Evolutionary conservation across 441 rosid species (phyloP).

Genomic region (Corymbia calophylla): DNA sequence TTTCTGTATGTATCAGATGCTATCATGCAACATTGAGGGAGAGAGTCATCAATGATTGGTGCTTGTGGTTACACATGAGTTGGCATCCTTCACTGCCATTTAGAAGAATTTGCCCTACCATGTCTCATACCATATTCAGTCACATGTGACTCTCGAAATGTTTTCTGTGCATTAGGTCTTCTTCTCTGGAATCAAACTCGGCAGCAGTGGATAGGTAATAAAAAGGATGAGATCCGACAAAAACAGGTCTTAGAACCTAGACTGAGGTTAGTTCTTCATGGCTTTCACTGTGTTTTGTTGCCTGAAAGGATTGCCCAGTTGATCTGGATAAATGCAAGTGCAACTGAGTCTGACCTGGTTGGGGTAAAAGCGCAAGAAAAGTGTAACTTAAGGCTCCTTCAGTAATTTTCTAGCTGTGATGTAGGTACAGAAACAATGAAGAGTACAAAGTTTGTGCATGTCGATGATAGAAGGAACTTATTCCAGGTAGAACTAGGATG

Average conservation of each 20-base stretch:
- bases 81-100: not conserved
- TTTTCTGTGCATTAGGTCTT: constrained; percentile 36
- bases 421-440: not conserved
- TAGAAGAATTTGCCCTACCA: not conserved
- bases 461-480: not conserved
- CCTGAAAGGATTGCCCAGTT: not conserved
- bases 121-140: not conserved
- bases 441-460: not conserved
- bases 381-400: not conserved
- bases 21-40: not conserved
- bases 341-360: not conserved
- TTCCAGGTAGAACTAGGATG: not conserved
- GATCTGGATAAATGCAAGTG: not conserved
- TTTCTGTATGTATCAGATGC: not conserved
- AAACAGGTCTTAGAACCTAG: constrained; percentile 32
- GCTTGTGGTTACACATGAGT: not conserved
- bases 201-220: constrained; percentile 54
- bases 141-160: not conserved
- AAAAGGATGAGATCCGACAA: constrained; percentile 17
- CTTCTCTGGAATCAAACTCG: constrained; percentile 65
- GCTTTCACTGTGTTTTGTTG: not conserved
- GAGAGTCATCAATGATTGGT: not conserved
- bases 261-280: constrained; percentile 38
- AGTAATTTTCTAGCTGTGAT: not conserved
- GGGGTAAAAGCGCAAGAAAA: not conserved